phyloP scores from a whole-genome alignment of 805 yeast genomes.

The Yamadazyma sp. region DNA sequence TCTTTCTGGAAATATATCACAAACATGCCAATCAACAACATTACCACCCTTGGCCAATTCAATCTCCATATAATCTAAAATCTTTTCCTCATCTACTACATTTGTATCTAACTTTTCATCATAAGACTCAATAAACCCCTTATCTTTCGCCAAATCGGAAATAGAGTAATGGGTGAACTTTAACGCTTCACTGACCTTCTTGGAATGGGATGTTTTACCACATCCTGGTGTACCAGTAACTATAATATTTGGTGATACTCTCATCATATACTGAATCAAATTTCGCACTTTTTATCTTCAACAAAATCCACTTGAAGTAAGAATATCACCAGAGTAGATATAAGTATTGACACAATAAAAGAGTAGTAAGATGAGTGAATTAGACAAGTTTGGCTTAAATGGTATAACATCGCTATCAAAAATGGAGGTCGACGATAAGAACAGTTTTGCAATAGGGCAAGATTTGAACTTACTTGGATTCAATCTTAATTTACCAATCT shows the following conservation, averaged over 20 bases:
- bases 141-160: conserved; percentile 76
- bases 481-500: conserved; percentile 49
- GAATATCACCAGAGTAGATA: too few relatives aligned
- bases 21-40: conserved; percentile 96
- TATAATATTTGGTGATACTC: conserved; percentile 66
- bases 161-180: conserved; percentile 55
- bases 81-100: conserved; percentile 89
- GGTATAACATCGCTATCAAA: conserved; percentile 60
- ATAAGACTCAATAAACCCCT: conserved; percentile 75
- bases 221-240: conserved; percentile 97
- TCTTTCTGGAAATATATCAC: conserved; percentile 92
- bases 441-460: conserved; percentile 69
- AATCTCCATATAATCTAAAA: conserved; percentile 77
- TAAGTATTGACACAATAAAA: conserved; percentile 4
- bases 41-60: conserved; percentile 80
- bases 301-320: too few relatives aligned
- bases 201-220: conserved; percentile 79
- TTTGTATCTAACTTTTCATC: conserved; percentile 83
- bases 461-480: conserved; percentile 69
- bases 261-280: too few relatives aligned
- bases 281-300: too few relatives aligned
- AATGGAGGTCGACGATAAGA: conserved; percentile 61
- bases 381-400: conserved; percentile 64
- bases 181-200: conserved; percentile 12
- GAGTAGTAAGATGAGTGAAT: conserved; percentile 27